Evolutionary conservation across 2,329 filamentous ascomycete genomes (phyloP).

Genomic region (Venturia effusa): DNA sequence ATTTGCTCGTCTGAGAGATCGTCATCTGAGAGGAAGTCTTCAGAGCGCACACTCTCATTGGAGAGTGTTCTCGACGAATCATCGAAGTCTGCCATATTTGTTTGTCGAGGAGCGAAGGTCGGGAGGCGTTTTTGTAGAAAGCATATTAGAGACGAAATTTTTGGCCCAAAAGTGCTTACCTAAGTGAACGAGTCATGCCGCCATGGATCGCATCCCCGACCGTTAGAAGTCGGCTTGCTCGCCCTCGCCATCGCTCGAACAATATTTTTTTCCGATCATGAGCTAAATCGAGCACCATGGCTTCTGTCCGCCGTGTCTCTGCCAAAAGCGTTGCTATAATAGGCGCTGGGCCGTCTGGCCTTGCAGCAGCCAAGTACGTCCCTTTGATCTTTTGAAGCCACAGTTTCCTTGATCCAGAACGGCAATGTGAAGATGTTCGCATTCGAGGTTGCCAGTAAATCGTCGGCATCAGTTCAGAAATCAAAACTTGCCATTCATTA

Average conservation of each 20-base stretch:
- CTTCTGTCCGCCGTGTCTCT: conserved; percentile 30
- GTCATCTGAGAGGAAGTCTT: conserved; percentile 6
- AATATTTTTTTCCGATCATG: not conserved
- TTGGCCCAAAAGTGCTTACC: not conserved
- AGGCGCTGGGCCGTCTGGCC: conserved; percentile 70
- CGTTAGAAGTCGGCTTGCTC: not conserved
- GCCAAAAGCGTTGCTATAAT: conserved; percentile 63
- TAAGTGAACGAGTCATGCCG: not conserved
- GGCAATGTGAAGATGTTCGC: not conserved
- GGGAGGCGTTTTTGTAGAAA: not conserved
- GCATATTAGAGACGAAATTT: not conserved
- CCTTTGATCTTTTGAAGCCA: not conserved
- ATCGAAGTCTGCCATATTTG: conserved; percentile 5
- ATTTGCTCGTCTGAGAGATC: conserved; percentile 9
- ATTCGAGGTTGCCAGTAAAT: not conserved
- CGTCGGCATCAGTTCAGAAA: not conserved
- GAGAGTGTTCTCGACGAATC: conserved; percentile 10
- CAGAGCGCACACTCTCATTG: conserved; percentile 4
- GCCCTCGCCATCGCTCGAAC: not conserved
- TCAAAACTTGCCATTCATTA: not conserved
- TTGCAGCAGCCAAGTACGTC: conserved; percentile 59
- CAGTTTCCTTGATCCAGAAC: not conserved
- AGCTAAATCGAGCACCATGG: not conserved
- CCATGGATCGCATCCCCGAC: not conserved
- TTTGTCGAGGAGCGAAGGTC: not conserved